Conservation (phyloP, 257 asterid genomes). For the Jacaranda mimosifolia region DNA sequence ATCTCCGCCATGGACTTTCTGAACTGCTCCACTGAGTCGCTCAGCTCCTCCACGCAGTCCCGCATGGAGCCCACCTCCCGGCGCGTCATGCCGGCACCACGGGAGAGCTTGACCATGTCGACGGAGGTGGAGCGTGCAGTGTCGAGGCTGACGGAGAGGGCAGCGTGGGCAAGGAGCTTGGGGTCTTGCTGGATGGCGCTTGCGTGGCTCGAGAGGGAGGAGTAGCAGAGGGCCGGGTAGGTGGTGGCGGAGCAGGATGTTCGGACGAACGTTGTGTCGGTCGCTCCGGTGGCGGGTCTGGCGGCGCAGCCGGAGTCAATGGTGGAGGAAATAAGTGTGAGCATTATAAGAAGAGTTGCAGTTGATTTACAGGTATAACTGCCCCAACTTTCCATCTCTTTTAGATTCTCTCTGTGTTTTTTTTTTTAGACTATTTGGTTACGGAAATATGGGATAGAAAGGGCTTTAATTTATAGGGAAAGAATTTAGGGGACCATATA, state of each 20-base stretch:
- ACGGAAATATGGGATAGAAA: conserved; percentile 23
- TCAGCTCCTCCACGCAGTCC: conserved; percentile 74
- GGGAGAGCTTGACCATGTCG: conserved; percentile 50
- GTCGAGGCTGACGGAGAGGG: conserved; percentile 59
- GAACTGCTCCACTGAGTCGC: conserved; percentile 58
- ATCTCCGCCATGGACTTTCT: conserved; percentile 57
- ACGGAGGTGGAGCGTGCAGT: conserved; percentile 54
- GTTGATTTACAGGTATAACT: conserved; percentile 19
- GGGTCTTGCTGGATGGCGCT: conserved; percentile 54
- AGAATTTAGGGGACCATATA: too few relatives aligned
- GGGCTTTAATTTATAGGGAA: conserved; percentile 11
- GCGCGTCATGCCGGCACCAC: conserved; percentile 46
- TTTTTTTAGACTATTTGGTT: not conserved
- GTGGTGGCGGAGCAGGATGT: conserved; percentile 68
- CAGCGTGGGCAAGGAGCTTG: conserved; percentile 59
- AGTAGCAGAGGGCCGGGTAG: conserved; percentile 73
- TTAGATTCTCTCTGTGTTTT: not conserved
- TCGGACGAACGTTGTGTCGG: conserved; percentile 59
- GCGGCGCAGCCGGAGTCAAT: conserved; percentile 33
- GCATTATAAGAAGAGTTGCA: conserved; percentile 31
- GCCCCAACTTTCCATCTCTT: conserved; percentile 43
- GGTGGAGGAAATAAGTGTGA: conserved; percentile 30
- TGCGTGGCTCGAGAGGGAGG: conserved; percentile 64
- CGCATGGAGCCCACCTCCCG: conserved; percentile 68
- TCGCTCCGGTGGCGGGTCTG: conserved; percentile 30